Evolutionary conservation across 192 early-diverging fungal genomes (phyloP).

Genomic region (Mortierella antarctica): DNA sequence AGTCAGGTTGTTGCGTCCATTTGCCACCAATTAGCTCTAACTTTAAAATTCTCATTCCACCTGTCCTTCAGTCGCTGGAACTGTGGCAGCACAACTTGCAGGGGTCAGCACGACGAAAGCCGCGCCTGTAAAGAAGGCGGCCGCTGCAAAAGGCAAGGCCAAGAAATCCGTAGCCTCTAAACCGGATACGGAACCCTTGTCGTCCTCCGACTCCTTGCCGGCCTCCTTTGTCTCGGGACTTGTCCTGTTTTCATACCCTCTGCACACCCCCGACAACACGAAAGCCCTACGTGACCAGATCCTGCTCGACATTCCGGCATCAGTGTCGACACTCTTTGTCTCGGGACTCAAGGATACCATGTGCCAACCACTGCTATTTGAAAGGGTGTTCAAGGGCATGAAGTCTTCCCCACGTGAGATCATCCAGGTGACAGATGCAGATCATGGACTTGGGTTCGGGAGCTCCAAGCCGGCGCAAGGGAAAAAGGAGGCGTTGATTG

Average conservation of each 20-base stretch:
- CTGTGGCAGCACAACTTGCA: conserved; percentile 18
- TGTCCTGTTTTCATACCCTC: conserved; percentile 30
- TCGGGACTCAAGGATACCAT: conserved; percentile 47
- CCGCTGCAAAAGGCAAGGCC: not conserved
- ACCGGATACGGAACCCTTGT: not conserved
- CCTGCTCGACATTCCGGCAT: conserved; percentile 25
- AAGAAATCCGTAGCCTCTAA: not conserved
- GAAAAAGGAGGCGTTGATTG: conserved; percentile 33
- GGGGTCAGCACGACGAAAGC: not conserved
- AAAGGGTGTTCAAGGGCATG: conserved; percentile 40
- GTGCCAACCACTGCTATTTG: conserved; percentile 30
- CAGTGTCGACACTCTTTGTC: conserved; percentile 24
- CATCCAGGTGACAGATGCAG: conserved; percentile 25
- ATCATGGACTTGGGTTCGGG: conserved; percentile 47
- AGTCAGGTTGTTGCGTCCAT: not conserved
- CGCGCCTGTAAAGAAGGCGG: not conserved
- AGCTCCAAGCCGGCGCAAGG: conserved; percentile 18
- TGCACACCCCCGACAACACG: conserved; percentile 34
- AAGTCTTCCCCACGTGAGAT: conserved; percentile 18
- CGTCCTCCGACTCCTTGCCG: conserved; percentile 6
- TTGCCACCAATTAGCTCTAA: conserved; percentile 13
- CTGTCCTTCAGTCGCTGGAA: conserved; percentile 31
- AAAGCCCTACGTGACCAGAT: conserved; percentile 44
- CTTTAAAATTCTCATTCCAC: conserved; percentile 1
- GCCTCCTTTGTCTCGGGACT: conserved; percentile 18